Evolutionary conservation across 2,329 filamentous ascomycete species (phyloP).

Genomic region (Hypoxylon sp.): DNA sequence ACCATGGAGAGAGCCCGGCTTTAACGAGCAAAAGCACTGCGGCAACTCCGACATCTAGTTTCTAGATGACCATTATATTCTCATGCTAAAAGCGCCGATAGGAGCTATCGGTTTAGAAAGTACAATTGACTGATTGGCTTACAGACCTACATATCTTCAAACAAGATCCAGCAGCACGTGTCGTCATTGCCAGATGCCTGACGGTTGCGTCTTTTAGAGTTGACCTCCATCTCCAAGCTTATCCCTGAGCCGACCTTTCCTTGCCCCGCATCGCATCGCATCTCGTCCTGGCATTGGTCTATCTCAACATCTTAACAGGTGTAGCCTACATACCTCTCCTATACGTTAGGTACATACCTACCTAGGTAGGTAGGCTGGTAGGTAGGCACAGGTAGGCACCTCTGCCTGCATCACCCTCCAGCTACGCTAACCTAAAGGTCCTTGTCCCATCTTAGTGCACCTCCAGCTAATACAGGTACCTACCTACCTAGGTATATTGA

Average conservation of each 20-base stretch:
- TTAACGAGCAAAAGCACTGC: background rate
- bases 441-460: conserved; percentile 13
- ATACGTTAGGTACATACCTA: background rate
- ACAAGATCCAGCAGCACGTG: conserved; percentile 17
- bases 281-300: background rate
- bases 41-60: background rate
- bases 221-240: conserved; percentile 1
- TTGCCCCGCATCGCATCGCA: conserved; percentile 8
- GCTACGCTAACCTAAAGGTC: conserved; percentile 10
- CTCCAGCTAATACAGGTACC: background rate
- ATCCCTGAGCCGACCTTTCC: conserved; percentile 1
- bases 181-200: conserved; percentile 17
- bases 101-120: background rate
- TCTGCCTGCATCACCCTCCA: no score
- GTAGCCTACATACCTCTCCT: no score
- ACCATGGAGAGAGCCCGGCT: background rate
- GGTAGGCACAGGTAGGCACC: no score
- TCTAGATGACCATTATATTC: background rate
- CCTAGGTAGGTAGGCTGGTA: no score
- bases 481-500: conserved; percentile 10
- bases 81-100: background rate
- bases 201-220: conserved; percentile 1
- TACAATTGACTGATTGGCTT: conserved; percentile 7
- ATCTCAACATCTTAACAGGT: background rate
- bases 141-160: conserved; percentile 4